These are phyloP conservation scores for Neofusicoccum kwambonambiense DNA, from an alignment of 2,329 filamentous ascomycete species.

Conservation along the genomic window DNA sequence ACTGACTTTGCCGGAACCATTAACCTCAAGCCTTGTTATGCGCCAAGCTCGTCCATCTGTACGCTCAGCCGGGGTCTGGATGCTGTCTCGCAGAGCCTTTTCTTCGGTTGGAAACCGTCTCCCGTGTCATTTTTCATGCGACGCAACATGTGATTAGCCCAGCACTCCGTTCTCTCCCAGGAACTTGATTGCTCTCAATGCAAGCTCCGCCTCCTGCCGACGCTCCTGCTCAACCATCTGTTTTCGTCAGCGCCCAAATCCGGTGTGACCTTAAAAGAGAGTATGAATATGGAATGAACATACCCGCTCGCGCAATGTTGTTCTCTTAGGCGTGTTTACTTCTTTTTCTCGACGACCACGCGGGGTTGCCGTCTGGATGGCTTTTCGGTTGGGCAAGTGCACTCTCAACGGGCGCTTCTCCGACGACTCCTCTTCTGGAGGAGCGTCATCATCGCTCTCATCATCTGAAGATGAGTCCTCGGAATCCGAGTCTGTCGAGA, in stretches of 20 bases:
- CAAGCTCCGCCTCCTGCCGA: constrained; percentile 41
- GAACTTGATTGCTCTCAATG: constrained; percentile 47
- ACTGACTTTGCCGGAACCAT: background rate
- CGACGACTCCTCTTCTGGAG: constrained; percentile 40
- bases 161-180: constrained; percentile 39
- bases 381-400: constrained; percentile 15
- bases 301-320: constrained; percentile 20
- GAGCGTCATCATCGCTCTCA: constrained; percentile 31
- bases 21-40: background rate
- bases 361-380: constrained; percentile 16
- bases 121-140: background rate
- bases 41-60: background rate
- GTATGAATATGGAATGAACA: background rate
- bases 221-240: constrained; percentile 46
- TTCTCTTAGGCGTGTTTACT: constrained; percentile 10
- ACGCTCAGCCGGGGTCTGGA: background rate
- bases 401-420: constrained; percentile 14
- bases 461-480: constrained; percentile 19
- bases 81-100: background rate
- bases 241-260: background rate
- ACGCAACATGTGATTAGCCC: background rate
- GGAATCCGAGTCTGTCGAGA: constrained; percentile 21
- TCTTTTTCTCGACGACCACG: constrained; percentile 1
- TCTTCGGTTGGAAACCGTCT: background rate
- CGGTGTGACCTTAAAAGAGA: constrained; percentile 19